A percentile compares a stretch with the other conserved stretches of the same genome.
phyloP scores from a whole-genome alignment of 1,284 basidiomycete genomes.

The Trichosporon faecale region DNA sequence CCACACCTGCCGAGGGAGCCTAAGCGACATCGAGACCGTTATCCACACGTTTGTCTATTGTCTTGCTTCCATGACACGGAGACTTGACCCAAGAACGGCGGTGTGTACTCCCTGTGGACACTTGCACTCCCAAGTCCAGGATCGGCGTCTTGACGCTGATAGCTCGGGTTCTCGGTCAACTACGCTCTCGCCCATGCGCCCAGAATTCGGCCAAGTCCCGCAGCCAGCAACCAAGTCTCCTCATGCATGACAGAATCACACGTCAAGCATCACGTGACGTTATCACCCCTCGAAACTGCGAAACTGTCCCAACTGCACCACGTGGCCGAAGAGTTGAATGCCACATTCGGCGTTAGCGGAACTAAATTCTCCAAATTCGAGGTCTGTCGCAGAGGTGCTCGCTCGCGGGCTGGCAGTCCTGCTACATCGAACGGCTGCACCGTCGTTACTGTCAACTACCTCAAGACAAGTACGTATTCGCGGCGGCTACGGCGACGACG shows the following conservation, averaged over 20 bases:
- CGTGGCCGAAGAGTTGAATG: neutral
- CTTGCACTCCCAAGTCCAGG: no score
- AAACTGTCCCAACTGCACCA: neutral
- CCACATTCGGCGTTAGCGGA: neutral
- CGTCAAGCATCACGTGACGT: neutral
- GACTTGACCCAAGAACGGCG: no score
- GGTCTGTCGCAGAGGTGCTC: neutral
- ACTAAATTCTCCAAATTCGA: conserved; percentile 6
- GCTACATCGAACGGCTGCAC: conserved; percentile 10
- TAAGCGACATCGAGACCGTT: no score
- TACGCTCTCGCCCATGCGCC: no score
- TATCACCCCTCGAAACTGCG: neutral
- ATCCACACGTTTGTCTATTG: no score
- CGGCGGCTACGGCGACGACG: conserved; percentile 7
- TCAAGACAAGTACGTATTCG: conserved; percentile 15
- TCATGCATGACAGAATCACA: neutral
- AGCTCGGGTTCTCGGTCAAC: neutral
- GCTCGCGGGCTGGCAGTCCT: neutral
- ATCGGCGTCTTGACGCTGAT: neutral
- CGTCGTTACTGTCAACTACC: conserved; percentile 5
- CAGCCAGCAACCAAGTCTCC: neutral
- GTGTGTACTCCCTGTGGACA: no score
- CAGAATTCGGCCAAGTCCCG: neutral
- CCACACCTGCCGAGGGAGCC: no score
- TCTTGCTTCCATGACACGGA: no score